Evolutionary conservation across 2,329 filamentous ascomycete species (phyloP).

Genomic region (Phialocephala subalpina): DNA sequence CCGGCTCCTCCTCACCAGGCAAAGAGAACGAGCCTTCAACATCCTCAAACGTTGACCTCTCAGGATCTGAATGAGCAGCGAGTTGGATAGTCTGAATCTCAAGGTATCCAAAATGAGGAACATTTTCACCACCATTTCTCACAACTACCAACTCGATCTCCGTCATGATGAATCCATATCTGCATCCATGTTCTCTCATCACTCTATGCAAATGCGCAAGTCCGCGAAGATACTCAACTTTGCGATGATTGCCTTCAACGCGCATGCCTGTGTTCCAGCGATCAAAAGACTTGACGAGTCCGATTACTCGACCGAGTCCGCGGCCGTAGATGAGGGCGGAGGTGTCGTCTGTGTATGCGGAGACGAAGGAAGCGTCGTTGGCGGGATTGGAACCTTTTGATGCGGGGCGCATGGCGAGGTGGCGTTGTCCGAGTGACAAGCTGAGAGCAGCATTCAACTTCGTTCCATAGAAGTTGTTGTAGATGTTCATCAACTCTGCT

Average conservation of each 20-base stretch:
- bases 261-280: constrained; percentile 97
- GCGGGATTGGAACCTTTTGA: constrained; percentile 43
- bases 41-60: constrained; percentile 33
- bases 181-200: constrained; percentile 92
- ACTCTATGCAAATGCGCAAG: constrained; percentile 86
- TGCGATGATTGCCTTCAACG: constrained; percentile 81
- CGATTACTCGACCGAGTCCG: constrained; percentile 71
- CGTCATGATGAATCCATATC: constrained; percentile 95
- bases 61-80: constrained; percentile 46
- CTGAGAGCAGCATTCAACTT: constrained; percentile 87
- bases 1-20: constrained; percentile 43
- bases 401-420: constrained; percentile 50
- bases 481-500: constrained; percentile 67
- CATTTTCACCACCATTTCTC: constrained; percentile 72
- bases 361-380: constrained; percentile 52
- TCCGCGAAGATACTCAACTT: constrained; percentile 87
- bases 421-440: constrained; percentile 74
- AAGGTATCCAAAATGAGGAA: constrained; percentile 71
- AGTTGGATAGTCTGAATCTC: constrained; percentile 74
- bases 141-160: constrained; percentile 95
- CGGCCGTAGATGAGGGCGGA: constrained; percentile 55
- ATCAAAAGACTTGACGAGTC: constrained; percentile 90
- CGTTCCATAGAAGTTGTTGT: constrained; percentile 80
- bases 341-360: constrained; percentile 59
- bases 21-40: constrained; percentile 36